A percentile compares a stretch with the other conserved stretches of the same genome.
These are phyloP conservation scores for Blastocystis sp. DNA, from an alignment of 352 stramenopile genomes.

Conservation along the genomic window DNA sequence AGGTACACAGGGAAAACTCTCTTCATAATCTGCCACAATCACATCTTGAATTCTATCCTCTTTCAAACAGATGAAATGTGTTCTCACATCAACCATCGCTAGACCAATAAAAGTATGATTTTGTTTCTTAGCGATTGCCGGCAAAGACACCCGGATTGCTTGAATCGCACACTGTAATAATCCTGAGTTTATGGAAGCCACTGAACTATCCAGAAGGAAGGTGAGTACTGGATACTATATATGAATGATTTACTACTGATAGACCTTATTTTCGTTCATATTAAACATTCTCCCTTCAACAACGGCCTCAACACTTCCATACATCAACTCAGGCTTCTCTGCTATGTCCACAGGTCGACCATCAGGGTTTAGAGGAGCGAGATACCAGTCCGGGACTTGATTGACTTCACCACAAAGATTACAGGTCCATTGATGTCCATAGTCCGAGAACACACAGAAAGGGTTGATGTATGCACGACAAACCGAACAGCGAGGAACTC, in stretches of 20 bases:
- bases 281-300: neutral
- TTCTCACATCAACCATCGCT: conserved; percentile 20
- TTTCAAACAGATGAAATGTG: neutral
- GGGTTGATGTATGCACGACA: conserved; percentile 43
- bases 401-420: conserved; percentile 13
- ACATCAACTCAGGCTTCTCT: neutral
- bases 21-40: conserved; percentile 27
- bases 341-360: neutral
- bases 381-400: conserved; percentile 21
- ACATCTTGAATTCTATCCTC: neutral
- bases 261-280: neutral
- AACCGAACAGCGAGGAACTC: conserved; percentile 30
- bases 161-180: neutral
- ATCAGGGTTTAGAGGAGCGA: neutral
- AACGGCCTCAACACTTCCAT: conserved; percentile 25
- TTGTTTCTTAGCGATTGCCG: neutral
- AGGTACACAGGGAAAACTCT: neutral
- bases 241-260: neutral
- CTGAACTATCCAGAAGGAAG: neutral
- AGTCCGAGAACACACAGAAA: neutral
- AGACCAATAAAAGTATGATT: neutral
- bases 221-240: neutral
- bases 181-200: neutral
- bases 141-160: neutral
- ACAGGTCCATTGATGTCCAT: neutral